Base-by-base conservation (phyloP, 2,329 filamentous ascomycete species). In the Penicillium crustosum region DNA sequence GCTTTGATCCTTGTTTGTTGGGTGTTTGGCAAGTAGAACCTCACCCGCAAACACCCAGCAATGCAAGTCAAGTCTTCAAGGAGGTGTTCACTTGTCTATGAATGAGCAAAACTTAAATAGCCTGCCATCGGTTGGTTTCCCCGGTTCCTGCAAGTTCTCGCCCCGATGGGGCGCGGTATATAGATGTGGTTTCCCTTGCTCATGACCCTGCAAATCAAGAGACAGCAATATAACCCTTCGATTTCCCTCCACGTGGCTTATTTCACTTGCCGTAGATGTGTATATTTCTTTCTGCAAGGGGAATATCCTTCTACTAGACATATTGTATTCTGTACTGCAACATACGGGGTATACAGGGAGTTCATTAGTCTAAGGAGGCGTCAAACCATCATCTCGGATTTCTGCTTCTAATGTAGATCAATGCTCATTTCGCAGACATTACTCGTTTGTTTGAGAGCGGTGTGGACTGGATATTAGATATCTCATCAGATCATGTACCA, bases 111-210 rank as follows among this genome's bases (percentile, higher is more conserved):
- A 27, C 38, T 61, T 42, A 55, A 57, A 57, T 27, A 51, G 27
- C 25, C 21, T 48, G 39, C 19, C 17, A 39, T 42, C 39, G 29
- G 29, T 38, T 42, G 17, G 43, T 49, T 61, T 52, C 44, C 56
- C 55, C 53, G 31, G 43, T 55, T 48, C 33, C 54, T 64, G 63
- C 61, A 44, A 51, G 55, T 61, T 55, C 49, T 56, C 19, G 5
- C 38, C 50, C 23, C n/a, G 29, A 50, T 42, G 39, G 53, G 59
- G 41, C 31, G 45, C 49, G 15, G 19, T 51, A 21, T 33, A 53
- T 59, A 47, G 43, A 62, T 57, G 45, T 55, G 23, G 15, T 39
- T 49, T 21, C 55, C 64, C 64, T 66, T 65, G 55, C 61, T 49
- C 48, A 33, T 41, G 44, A 19, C 27, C 44, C 44, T 51, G 49